phyloP scores from a whole-genome alignment of 1,284 basidiomycete genomes.

The Malassezia obtusa region DNA sequence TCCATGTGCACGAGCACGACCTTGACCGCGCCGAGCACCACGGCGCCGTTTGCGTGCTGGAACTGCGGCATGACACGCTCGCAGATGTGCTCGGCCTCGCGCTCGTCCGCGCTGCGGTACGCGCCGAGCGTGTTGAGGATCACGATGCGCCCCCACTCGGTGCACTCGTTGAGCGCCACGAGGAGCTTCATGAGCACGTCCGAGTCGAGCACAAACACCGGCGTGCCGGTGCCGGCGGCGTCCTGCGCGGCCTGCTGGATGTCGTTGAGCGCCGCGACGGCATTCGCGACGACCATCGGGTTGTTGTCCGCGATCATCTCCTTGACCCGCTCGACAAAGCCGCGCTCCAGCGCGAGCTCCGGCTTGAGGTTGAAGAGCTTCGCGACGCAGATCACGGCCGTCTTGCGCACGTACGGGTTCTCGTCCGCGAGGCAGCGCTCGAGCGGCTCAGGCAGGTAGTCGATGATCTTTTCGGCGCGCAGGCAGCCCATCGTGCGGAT shows the following conservation, averaged over 20 bases:
- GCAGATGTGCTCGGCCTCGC: constrained; percentile 96
- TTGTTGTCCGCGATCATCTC: constrained; percentile 85
- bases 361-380: constrained; percentile 96
- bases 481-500: constrained; percentile 97
- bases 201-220: constrained; percentile 70
- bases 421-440: constrained; percentile 84
- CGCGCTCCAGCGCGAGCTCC: constrained; percentile 84
- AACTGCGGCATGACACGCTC: constrained; percentile 97
- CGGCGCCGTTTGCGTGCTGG: constrained; percentile 89
- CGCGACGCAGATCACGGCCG: constrained; percentile 57
- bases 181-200: constrained; percentile 77
- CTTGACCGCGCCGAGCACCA: constrained; percentile 89
- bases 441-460: constrained; percentile 88
- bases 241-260: constrained; percentile 59
- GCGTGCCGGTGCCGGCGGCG: constrained; percentile 45
- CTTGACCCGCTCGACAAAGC: constrained; percentile 77
- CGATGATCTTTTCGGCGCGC: constrained; percentile 95
- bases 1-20: constrained; percentile 69
- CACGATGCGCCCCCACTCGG: constrained; percentile 94
- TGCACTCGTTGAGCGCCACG: constrained; percentile 92
- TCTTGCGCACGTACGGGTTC: constrained; percentile 78
- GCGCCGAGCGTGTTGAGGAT: constrained; percentile 76
- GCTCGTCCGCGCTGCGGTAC: constrained; percentile 66
- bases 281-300: constrained; percentile 97
- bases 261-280: constrained; percentile 82